Base-by-base conservation (phyloP, 106 monocot species). In the Dendrobium catenatum region DNA sequence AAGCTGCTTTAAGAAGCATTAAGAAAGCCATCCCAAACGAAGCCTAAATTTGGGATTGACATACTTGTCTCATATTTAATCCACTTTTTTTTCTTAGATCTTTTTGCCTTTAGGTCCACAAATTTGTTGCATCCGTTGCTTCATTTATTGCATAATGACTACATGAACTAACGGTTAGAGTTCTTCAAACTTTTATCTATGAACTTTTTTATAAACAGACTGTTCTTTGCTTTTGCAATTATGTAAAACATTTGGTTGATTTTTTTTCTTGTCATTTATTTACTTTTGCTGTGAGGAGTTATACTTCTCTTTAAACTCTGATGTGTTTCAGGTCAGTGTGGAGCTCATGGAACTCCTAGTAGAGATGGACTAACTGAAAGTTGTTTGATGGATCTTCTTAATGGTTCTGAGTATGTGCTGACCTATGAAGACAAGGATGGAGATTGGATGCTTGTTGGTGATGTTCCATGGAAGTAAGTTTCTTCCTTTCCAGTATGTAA, bases 401-500 rank as follows among this genome's bases (percentile, higher is more conserved):
- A 82, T 77, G 77, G 82, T 41, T 83, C 83, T 42, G 83, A 83
- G 78, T 78, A 83, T 78, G 83, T 83, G 11, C 83, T 83, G 11
- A 83, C 83, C 5, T 83, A 83, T 51, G 83, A 83, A 56, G 83
- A 83, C 55, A 83, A 78, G 72, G 83, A 83, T 72, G 83, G 72
- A 41, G 83, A 83, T 72, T 83, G 83, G 83, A 83, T 83, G 83
- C 83, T 83, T 83, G 83, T 83, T 78, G 83, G 83, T 26, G 83
- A 83, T 83, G 83, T 83, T 78, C 82, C 82, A 68, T 82, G 82
- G 82, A 67, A 77, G 82, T 82, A 76, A 77, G 82, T 77, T 70
- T 70, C 70, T 15, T 70, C 37, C 29, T 37, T 70, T 0, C 31
- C 4, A 1, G 4, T 0, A 11, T 29, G 16, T 16, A 24, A 66